Percentiles rank a stretch among this genome's conserved stretches.
Evolutionary conservation across 345 rosid genomes (phyloP).

Genomic region (Brassica rapa): DNA sequence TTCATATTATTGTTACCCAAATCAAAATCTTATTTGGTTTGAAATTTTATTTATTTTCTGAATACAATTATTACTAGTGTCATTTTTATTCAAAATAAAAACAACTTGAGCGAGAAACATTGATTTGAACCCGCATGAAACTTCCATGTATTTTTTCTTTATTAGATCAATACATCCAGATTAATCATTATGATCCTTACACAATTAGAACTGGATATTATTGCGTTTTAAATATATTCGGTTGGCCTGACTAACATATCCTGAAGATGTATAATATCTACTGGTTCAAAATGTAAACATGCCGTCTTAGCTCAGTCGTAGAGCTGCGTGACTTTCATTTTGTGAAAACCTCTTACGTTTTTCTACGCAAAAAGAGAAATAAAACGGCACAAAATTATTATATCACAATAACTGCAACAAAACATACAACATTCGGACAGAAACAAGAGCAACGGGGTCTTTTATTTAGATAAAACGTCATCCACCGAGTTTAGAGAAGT

Average conservation of each 20-base stretch:
- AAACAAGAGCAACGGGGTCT: conserved; percentile 6
- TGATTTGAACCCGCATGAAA: neutral
- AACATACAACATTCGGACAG: conserved; percentile 5
- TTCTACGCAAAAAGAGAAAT: neutral
- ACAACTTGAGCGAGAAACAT: neutral
- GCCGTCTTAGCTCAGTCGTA: neutral
- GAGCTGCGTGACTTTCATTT: neutral
- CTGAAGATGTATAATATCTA: neutral
- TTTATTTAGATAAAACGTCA: conserved; percentile 34
- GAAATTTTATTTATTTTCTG: neutral
- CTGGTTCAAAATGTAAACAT: neutral
- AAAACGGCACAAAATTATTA: neutral
- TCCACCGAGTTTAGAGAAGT: conserved; percentile 22
- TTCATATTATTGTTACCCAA: neutral
- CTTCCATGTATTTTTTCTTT: neutral
- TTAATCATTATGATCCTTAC: neutral
- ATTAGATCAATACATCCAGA: neutral
- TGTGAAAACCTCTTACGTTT: neutral
- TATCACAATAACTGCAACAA: neutral
- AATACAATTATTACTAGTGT: neutral
- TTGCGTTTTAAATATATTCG: neutral
- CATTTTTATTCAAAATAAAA: no score
- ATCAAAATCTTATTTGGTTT: neutral
- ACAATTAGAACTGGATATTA: neutral
- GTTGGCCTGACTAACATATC: neutral